phyloP scores from a whole-genome alignment of 306 rosid genomes.

The Dalbergia oliveri region DNA sequence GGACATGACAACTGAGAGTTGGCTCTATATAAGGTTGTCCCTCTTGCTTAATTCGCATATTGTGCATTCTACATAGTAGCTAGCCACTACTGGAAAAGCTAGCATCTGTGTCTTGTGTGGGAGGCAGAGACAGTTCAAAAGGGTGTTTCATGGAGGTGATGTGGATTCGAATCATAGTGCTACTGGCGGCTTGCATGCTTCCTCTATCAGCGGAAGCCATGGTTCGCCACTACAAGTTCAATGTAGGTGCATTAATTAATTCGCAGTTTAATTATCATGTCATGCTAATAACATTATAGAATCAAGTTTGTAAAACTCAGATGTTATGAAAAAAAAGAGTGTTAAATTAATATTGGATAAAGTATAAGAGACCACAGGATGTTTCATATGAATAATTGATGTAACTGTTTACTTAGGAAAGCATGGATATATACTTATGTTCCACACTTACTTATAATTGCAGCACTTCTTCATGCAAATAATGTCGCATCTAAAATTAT shows the following conservation, averaged over 20 bases:
- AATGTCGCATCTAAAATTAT: background rate
- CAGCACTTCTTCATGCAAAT: background rate
- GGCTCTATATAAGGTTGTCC: slow-evolving; percentile 50
- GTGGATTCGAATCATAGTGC: slow-evolving; percentile 10
- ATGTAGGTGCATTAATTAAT: slow-evolving; percentile 44
- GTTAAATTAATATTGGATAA: background rate
- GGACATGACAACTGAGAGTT: slow-evolving; percentile 47
- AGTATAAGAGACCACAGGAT: background rate
- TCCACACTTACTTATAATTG: background rate
- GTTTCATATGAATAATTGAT: too few species aligned
- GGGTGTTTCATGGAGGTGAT: slow-evolving; percentile 15
- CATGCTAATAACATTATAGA: slow-evolving; percentile 28
- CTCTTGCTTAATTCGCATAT: slow-evolving; percentile 14
- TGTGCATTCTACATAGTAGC: slow-evolving; percentile 33
- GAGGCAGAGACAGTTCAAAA: slow-evolving; percentile 8
- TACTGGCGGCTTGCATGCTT: slow-evolving; percentile 41
- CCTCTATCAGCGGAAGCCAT: slow-evolving; percentile 50
- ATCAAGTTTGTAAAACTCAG: background rate
- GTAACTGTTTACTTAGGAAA: background rate
- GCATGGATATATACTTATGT: background rate
- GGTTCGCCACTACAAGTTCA: slow-evolving; percentile 59
- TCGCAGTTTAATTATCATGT: slow-evolving; percentile 18
- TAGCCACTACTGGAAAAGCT: slow-evolving; percentile 2
- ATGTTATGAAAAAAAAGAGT: too few species aligned
- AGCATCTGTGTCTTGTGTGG: slow-evolving; percentile 24